A percentile compares a stretch with the other conserved stretches of the same genome.
Conservation (phyloP, 2,329 filamentous ascomycete species). For the Pestalotiopsis sp. region DNA sequence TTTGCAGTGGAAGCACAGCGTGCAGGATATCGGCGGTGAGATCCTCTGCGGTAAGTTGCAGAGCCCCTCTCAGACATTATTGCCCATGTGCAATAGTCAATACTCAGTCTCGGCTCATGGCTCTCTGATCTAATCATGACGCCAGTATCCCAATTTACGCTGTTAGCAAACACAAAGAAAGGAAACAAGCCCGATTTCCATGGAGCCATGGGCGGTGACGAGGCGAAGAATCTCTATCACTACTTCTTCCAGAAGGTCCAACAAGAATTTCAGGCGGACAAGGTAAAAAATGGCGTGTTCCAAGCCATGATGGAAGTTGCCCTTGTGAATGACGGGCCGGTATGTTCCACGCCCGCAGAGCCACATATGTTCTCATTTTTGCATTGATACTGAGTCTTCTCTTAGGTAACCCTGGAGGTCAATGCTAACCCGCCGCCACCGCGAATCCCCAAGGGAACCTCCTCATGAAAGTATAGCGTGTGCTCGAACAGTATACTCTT, state of each 20-base stretch:
- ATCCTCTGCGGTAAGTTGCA: slow-evolving; percentile 80
- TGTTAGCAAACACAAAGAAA: slow-evolving; percentile 92
- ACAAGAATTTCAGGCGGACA: slow-evolving; percentile 70
- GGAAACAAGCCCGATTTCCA: slow-evolving; percentile 96
- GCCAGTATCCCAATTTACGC: slow-evolving; percentile 92
- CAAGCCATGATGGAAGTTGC: slow-evolving; percentile 99
- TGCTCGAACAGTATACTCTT: not conserved
- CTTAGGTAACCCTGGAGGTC: slow-evolving; percentile 44
- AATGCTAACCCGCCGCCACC: slow-evolving; percentile 24
- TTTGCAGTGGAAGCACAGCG: slow-evolving; percentile 82
- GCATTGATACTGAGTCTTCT: not conserved
- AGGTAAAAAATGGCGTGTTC: slow-evolving; percentile 93
- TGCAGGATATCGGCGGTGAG: slow-evolving; percentile 87
- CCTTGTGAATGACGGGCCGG: slow-evolving; percentile 82
- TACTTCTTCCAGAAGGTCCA: slow-evolving; percentile 80
- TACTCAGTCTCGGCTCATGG: not conserved
- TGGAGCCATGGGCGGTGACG: slow-evolving; percentile 76
- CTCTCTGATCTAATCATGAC: not conserved
- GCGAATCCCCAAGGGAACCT: slow-evolving; percentile 4
- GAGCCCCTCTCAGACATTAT: too few species aligned
- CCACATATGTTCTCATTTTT: not conserved
- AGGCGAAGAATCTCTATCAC: slow-evolving; percentile 82
- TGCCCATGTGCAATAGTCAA: not conserved
- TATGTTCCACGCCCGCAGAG: slow-evolving; percentile 31
- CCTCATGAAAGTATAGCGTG: slow-evolving; percentile 5